Base-by-base conservation (phyloP, 768 basidiomycete species). In the Asterophora lycoperdoides region DNA sequence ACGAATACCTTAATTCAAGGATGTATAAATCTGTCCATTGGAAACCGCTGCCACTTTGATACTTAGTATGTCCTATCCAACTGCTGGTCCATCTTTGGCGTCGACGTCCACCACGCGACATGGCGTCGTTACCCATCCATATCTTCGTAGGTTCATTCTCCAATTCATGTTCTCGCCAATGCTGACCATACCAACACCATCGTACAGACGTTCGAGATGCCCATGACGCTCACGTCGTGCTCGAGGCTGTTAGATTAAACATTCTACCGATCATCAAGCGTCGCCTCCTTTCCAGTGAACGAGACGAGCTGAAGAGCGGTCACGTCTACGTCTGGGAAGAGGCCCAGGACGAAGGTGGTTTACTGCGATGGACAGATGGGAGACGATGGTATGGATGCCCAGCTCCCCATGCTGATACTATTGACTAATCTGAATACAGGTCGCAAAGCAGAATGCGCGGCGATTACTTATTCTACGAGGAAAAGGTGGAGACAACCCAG, bases 291-390 rank as follows among this genome's bases (percentile, higher is more conserved):
- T 71, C 81, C 3, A 79, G 68, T 50, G 87, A 90, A 61, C 72
- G 87, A 37, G 86, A 86, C 29, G 79, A 83, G 35, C 70, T 90
- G 4, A 62, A 62, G 33, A 85, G 86, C 43, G 88, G 88, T 2
- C 85, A 89, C 51, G 78, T 90, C 35, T 90, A 88, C 57, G 88
- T 90, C 33, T 90, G 88, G 88, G 87, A 90, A 57, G 88, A 90
- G 63, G 84, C 86, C 3, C 86, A 85, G 55, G 87, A 87, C 41
- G 84, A 83, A 41, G 81, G 80, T 6, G 72, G 72, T 14, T 68
- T 87, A 32, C 70, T 89, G 49, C 76, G 88, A 19, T 89, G 88
- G 88, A 90, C 88, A 14, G 88, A 90, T 60, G 88, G 88, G 11
- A 73, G 86, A 54, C 71, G 88, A 68, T 90, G 88, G 88, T 82